A percentile compares a stretch with the other conserved stretches of the same genome.
phyloP scores from a whole-genome alignment of 768 basidiomycete genomes.

The Sistotremastrum niveocremeum region DNA sequence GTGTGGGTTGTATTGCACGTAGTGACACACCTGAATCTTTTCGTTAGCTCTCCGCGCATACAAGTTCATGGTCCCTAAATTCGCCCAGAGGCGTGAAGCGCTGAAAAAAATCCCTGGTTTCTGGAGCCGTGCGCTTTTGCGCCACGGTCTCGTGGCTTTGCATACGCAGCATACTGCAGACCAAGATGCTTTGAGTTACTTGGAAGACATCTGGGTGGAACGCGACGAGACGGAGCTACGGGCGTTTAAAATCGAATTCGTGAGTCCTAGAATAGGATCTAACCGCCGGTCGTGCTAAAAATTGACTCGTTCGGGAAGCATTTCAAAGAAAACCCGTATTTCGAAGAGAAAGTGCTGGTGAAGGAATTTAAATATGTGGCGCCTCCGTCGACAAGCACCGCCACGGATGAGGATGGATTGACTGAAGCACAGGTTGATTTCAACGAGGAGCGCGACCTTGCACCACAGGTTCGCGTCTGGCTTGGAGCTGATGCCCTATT shows the following conservation, averaged over 20 bases:
- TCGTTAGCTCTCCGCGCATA: constrained; percentile 26
- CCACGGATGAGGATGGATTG: constrained; percentile 61
- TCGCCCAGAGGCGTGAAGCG: constrained; percentile 55
- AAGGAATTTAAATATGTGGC: constrained; percentile 70
- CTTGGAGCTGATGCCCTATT: too few relatives aligned
- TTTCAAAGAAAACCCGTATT: constrained; percentile 81
- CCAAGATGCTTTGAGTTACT: constrained; percentile 66
- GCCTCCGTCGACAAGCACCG: constrained; percentile 35
- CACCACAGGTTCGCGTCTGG: constrained; percentile 39
- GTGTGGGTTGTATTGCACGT: too few relatives aligned
- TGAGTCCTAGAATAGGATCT: constrained; percentile 28
- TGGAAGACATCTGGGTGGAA: constrained; percentile 76
- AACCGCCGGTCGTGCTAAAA: too few relatives aligned
- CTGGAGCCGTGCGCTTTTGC: constrained; percentile 79
- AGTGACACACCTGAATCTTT: not conserved
- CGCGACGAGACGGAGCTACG: constrained; percentile 63
- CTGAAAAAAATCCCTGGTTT: constrained; percentile 60
- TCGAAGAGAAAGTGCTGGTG: constrained; percentile 58
- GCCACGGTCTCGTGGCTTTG: constrained; percentile 47
- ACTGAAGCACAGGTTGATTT: constrained; percentile 70
- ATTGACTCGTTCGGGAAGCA: constrained; percentile 27
- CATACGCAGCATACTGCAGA: constrained; percentile 65
- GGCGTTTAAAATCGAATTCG: constrained; percentile 80
- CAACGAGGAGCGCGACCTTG: constrained; percentile 63
- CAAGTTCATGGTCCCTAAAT: constrained; percentile 42